Conservation (phyloP, 2,329 filamentous ascomycete genomes). For the Microsporum audouinii region DNA sequence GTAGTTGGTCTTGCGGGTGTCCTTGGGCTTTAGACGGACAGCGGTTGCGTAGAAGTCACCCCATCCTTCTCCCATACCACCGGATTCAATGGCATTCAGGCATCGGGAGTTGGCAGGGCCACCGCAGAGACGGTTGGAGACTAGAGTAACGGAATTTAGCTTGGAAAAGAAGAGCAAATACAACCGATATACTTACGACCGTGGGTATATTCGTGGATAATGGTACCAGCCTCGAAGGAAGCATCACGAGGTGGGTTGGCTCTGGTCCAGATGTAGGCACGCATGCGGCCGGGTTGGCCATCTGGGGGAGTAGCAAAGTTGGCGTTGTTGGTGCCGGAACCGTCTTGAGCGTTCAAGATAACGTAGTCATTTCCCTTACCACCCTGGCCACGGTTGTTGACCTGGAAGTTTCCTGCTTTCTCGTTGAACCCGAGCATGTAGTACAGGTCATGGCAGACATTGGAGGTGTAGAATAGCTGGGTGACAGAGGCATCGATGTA, state of each 20-base stretch:
- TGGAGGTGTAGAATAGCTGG: conserved; percentile 13
- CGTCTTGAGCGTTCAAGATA: conserved; percentile 12
- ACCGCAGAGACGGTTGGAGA: conserved; percentile 13
- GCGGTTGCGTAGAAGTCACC: conserved; percentile 12
- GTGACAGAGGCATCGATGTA: conserved; percentile 12
- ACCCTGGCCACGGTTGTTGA: conserved; percentile 9
- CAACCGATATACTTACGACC: conserved; percentile 9
- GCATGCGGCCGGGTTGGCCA: conserved; percentile 12
- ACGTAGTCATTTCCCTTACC: conserved; percentile 10
- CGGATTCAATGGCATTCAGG: conserved; percentile 10
- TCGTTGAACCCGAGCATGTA: conserved; percentile 12
- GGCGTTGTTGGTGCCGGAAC: conserved; percentile 12
- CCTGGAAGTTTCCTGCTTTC: conserved; percentile 11
- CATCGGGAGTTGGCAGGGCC: conserved; percentile 11
- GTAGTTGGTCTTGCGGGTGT: conserved; percentile 10
- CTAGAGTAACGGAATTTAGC: conserved; percentile 3
- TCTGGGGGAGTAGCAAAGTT: conserved; percentile 14
- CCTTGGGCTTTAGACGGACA: conserved; percentile 8
- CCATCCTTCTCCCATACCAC: conserved; percentile 14
- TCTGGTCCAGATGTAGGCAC: conserved; percentile 12
- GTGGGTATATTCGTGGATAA: conserved; percentile 13
- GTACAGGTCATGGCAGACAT: conserved; percentile 10
- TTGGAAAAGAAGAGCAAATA: background rate
- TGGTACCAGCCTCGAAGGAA: conserved; percentile 11
- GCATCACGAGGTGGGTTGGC: conserved; percentile 11